These are phyloP conservation scores for Blastocystis sp. DNA, from an alignment of 352 stramenopile genomes.

Conservation along the genomic window DNA sequence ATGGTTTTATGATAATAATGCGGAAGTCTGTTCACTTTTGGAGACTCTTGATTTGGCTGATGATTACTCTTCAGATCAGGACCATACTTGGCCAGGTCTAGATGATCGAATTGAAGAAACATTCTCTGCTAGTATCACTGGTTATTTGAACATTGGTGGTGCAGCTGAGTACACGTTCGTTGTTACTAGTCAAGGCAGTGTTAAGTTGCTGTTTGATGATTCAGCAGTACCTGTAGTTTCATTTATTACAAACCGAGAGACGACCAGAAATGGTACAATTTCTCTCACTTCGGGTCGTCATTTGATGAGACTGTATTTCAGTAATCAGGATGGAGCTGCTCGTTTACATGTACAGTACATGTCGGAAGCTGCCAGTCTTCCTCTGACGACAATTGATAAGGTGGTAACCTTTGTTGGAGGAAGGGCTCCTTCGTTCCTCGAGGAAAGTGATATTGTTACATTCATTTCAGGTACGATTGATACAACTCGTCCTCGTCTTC, in stretches of 20 bases:
- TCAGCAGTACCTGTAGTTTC: not conserved
- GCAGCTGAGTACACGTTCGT: not conserved
- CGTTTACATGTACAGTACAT: not conserved
- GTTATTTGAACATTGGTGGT: slow-evolving; percentile 13
- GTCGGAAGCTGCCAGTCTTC: not conserved
- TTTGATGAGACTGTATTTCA: not conserved
- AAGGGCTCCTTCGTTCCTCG: slow-evolving; percentile 8
- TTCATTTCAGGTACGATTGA: not conserved
- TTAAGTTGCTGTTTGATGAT: not conserved
- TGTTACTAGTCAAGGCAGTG: not conserved
- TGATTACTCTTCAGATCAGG: not conserved
- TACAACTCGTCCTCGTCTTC: not conserved
- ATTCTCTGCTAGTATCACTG: not conserved
- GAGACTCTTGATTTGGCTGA: slow-evolving; percentile 4
- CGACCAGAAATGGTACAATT: not conserved
- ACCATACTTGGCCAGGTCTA: slow-evolving; percentile 40
- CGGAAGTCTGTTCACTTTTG: not conserved
- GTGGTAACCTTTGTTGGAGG: slow-evolving; percentile 13
- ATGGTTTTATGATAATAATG: not conserved
- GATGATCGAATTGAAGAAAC: not conserved
- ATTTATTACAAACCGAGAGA: not conserved
- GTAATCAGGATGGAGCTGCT: not conserved
- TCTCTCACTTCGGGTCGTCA: not conserved
- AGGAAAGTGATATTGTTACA: not conserved
- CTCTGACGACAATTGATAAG: not conserved